Base-by-base conservation (phyloP, 805 yeast genomes). In the Wickerhamiella sorbophila region DNA sequence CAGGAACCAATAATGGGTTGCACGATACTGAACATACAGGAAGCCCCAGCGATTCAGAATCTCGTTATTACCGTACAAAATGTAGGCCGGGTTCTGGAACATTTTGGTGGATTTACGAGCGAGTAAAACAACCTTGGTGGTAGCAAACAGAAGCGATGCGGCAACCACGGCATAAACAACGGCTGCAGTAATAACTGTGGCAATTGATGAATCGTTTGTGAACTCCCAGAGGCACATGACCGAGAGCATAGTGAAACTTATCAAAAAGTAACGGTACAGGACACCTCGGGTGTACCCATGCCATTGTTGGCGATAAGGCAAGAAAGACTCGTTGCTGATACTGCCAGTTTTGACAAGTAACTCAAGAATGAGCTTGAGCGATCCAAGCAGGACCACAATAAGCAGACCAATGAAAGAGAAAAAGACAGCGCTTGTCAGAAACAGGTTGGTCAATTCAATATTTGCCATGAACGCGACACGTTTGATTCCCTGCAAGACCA, bases 11-110 rank as follows among this genome's bases (percentile, higher is more conserved):
- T 80, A 91, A 47, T 75, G 71, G 42, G 79, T 82, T 8, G 97
- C 96, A 48, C 84, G 72, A 67, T 73, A 91, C 63, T 86, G 95
- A 29, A 86, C 85, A 54, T 91, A 91, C 49, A 91, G 60, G 62
- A 91, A 91, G 0, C 98, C 98, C 64, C 79, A 88, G 54, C 82
- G 74, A 68, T 85, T 84, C 52, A 91, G 69, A 45, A 83, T 74
- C 35, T 69, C 72, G 3, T 78, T 71, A 57, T 91, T 94, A 38
- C 97, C 95, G 55, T 72, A 91, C 47, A 91, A 69, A 46, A 86
- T 66, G 57, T 84, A 88, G 0, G 98, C 97, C 0, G 98, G 95
- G 54, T 86, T 88, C 56, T 82, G 79, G 67, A 78, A 84, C 43
- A 82, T 68, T 45, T 69, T 66, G 20, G 70, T 65, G 0, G 96